phyloP scores from a whole-genome alignment of 768 basidiomycete species.

The Tulasnella sp. region DNA sequence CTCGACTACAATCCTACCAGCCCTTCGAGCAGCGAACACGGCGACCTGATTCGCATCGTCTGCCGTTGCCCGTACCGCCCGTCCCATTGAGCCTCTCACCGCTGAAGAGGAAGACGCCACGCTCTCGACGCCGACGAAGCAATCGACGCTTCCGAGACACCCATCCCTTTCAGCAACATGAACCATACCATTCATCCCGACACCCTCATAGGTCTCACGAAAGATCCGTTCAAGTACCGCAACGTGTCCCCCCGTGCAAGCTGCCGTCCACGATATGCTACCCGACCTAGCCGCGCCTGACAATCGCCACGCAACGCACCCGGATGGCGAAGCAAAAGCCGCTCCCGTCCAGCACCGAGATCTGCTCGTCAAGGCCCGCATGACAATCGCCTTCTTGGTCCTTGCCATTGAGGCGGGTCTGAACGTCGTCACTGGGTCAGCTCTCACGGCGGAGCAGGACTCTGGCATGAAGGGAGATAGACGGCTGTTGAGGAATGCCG shows the following conservation, averaged over 20 bases:
- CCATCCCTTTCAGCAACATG: conserved; percentile 36
- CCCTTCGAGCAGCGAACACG: background rate
- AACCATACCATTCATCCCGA: conserved; percentile 37
- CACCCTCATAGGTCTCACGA: conserved; percentile 55
- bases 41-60: background rate
- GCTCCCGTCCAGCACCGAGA: conserved; percentile 46
- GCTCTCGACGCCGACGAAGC: background rate
- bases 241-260: conserved; percentile 79
- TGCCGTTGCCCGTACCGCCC: background rate
- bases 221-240: conserved; percentile 59
- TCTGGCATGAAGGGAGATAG: conserved; percentile 41
- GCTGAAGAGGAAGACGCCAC: background rate
- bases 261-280: conserved; percentile 68
- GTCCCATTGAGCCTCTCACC: background rate
- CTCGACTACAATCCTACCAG: background rate
- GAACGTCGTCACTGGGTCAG: conserved; percentile 41
- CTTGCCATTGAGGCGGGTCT: conserved; percentile 78
- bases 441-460: conserved; percentile 41
- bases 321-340: conserved; percentile 31
- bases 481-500: conserved; percentile 36
- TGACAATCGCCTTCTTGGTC: conserved; percentile 83
- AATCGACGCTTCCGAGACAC: background rate
- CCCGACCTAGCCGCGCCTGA: conserved; percentile 62
- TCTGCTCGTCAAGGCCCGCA: conserved; percentile 43
- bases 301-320: conserved; percentile 33